phyloP scores from a whole-genome alignment of 2,329 filamentous ascomycete genomes.

The Stagonosporopsis vannaccii region DNA sequence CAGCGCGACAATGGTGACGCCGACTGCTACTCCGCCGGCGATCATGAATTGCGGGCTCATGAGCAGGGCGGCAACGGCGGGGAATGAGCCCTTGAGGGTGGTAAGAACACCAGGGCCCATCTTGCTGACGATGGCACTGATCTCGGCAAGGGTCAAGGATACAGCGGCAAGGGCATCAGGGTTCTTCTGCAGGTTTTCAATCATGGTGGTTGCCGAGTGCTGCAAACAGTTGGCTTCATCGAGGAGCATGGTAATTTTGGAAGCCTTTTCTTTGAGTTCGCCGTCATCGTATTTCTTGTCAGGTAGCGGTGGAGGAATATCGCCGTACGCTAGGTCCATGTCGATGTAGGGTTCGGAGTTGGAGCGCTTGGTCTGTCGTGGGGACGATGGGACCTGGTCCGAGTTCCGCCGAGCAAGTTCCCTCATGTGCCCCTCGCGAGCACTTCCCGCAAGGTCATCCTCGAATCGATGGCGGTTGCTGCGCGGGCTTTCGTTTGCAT shows the following conservation, averaged over 20 bases:
- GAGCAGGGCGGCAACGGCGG: conserved; percentile 84
- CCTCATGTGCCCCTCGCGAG: conserved; percentile 40
- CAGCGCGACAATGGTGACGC: conserved; percentile 94
- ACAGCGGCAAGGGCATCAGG: conserved; percentile 94
- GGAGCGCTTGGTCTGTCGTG: conserved; percentile 38
- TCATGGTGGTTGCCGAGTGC: conserved; percentile 81
- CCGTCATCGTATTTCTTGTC: conserved; percentile 59
- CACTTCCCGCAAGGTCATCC: conserved; percentile 41
- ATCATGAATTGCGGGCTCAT: conserved; percentile 94
- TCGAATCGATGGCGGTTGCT: conserved; percentile 39
- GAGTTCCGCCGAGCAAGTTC: conserved; percentile 56
- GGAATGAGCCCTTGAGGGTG: conserved; percentile 79
- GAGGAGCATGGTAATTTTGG: conserved; percentile 76
- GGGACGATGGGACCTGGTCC: conserved; percentile 36
- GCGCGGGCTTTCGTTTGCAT: conserved; percentile 47
- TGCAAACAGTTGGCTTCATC: conserved; percentile 90
- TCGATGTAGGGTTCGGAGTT: conserved; percentile 68
- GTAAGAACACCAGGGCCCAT: conserved; percentile 82
- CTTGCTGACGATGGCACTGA: conserved; percentile 81
- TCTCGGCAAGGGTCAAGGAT: conserved; percentile 88
- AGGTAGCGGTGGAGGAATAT: conserved; percentile 73
- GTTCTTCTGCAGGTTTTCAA: conserved; percentile 79
- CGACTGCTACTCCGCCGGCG: conserved; percentile 84
- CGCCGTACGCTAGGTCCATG: conserved; percentile 91
- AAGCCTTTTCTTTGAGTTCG: conserved; percentile 73